These are phyloP conservation scores for Maudiozyma humilis DNA, from an alignment of 1,139 yeast genomes.

Conservation along the genomic window DNA sequence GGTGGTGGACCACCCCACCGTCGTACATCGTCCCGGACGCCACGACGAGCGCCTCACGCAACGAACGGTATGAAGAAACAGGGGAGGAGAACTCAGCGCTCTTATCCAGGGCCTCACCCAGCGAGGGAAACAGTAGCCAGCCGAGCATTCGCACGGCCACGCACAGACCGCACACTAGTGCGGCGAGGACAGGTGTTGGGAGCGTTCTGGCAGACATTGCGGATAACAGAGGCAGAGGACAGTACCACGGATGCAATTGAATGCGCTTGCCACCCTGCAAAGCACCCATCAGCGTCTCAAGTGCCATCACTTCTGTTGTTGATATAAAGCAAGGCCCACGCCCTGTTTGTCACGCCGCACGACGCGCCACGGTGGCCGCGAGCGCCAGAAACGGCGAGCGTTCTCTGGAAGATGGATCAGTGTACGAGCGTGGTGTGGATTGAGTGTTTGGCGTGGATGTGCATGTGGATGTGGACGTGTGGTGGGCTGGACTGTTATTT, in stretches of 20 bases:
- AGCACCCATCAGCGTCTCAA: too few species aligned
- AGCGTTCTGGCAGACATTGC: background rate
- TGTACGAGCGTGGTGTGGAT: too few species aligned
- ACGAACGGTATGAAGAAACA: conserved; percentile 34
- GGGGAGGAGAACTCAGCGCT: conserved; percentile 58
- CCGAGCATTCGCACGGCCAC: conserved; percentile 8
- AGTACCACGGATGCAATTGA: too few species aligned
- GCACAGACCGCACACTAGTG: conserved; percentile 1
- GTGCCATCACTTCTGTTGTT: too few species aligned
- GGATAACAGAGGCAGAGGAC: too few species aligned
- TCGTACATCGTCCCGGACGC: conserved; percentile 42
- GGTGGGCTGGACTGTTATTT: too few species aligned
- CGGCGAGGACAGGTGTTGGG: background rate
- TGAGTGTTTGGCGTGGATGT: too few species aligned
- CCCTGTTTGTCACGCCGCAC: background rate
- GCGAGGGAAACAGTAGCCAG: conserved; percentile 21
- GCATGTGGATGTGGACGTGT: too few species aligned
- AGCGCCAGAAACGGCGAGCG: background rate
- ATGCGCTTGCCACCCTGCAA: too few species aligned
- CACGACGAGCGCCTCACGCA: conserved; percentile 75
- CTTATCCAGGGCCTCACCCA: conserved; percentile 36
- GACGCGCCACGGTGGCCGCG: background rate
- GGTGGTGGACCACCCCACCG: conserved; percentile 82
- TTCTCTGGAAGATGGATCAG: too few species aligned
- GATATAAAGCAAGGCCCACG: too few species aligned